A percentile compares a stretch with the other conserved stretches of the same genome.
Evolutionary conservation across 2,329 filamentous ascomycete species (phyloP).

Genomic region (Ceratocystis diversiconidia): DNA sequence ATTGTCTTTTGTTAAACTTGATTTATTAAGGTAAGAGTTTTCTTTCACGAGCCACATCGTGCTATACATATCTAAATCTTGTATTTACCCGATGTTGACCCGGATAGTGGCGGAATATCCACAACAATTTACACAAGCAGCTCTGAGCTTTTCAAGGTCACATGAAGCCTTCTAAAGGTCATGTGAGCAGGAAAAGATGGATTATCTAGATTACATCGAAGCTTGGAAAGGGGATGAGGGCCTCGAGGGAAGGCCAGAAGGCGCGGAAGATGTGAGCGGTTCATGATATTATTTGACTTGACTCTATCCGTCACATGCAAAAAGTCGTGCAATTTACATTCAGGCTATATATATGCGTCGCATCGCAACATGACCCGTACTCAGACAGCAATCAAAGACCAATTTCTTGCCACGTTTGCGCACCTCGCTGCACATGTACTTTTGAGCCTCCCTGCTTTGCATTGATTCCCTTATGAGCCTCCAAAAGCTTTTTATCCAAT

Average conservation of each 20-base stretch:
- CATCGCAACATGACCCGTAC: background rate
- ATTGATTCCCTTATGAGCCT: background rate
- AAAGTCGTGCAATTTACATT: background rate
- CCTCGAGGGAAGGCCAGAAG: background rate
- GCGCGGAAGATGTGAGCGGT: background rate
- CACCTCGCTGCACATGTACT: background rate
- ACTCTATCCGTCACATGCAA: background rate
- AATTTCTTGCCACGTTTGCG: background rate
- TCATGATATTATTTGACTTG: background rate
- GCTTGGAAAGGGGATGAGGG: background rate
- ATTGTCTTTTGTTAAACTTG: too few relatives aligned
- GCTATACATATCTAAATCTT: too few relatives aligned
- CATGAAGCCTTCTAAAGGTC: conserved; percentile 4
- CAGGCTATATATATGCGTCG: background rate
- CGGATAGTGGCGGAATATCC: too few relatives aligned
- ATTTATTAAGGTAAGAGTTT: too few relatives aligned
- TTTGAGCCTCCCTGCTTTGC: background rate
- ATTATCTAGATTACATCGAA: background rate
- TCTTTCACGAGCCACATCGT: too few relatives aligned
- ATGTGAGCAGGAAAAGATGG: conserved; percentile 7
- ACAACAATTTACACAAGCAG: conserved; percentile 2
- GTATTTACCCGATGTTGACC: too few relatives aligned
- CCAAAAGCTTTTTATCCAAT: background rate
- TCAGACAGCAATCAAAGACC: background rate
- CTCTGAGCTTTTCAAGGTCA: conserved; percentile 8